These are phyloP conservation scores for Musa schizocarpa DNA, from an alignment of 176 grass and related monocot species.

Conservation along the genomic window DNA sequence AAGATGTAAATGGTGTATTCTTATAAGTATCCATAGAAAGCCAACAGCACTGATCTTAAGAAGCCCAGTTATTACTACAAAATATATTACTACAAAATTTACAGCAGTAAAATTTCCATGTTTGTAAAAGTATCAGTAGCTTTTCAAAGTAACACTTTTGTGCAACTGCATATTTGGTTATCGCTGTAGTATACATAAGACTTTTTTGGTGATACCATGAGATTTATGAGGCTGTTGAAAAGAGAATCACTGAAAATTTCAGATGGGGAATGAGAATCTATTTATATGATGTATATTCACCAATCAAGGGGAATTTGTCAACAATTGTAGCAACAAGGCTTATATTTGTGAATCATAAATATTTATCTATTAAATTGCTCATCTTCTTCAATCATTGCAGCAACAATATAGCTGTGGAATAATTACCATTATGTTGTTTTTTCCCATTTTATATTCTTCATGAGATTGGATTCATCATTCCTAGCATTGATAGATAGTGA, in stretches of 20 bases:
- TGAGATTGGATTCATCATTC: too few species aligned
- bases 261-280: not conserved
- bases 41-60: not conserved
- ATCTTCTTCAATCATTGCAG: not conserved
- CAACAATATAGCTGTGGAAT: not conserved
- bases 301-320: not conserved
- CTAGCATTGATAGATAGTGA: too few species aligned
- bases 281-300: not conserved
- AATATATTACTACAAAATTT: not conserved
- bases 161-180: not conserved
- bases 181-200: not conserved
- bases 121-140: not conserved
- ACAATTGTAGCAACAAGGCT: not conserved
- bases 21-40: not conserved
- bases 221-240: not conserved
- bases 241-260: not conserved
- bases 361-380: too few species aligned
- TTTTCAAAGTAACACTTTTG: not conserved
- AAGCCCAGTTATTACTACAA: not conserved
- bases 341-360: not conserved
- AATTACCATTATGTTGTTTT: too few species aligned
- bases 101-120: not conserved
- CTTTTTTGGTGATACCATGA: not conserved
- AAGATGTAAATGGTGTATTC: not conserved
- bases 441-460: too few species aligned